Evolutionary conservation across 495 filamentous ascomycete genomes (phyloP), one percentile per base, ranked within the genome.

Genomic region (Chaetomidium leptoderma): DNA sequence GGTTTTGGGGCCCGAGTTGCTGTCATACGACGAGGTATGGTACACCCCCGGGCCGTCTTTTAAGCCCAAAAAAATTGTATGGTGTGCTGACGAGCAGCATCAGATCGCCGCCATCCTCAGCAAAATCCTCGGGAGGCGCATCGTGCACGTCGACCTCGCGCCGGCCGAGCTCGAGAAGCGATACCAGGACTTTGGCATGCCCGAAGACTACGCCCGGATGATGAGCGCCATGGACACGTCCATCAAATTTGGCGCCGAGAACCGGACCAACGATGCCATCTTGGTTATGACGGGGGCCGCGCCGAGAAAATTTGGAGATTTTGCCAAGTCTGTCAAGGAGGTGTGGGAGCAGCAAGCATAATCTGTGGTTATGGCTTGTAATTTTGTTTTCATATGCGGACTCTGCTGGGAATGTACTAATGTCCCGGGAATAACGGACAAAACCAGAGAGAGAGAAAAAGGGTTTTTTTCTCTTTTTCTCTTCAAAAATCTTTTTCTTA

Each of bases 1-100:
- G 16, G 56, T 81, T 16, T 57, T 81, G 5, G 79, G 79, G 6
- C 66, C 76, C 1, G 76, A 81, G 54, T 49, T 78, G 43, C 59
- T 80, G 1, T 67, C 68, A 2, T 78, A 80, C 53, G 63, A 62
- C 48, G 74, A 82, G 14, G 79, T 80, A 63, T 52, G 73, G 60
- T n/a, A 30, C 13, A 0, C 16, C 46, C n/a, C n/a, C n/a, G n/a
- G n/a, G n/a, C n/a, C n/a, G n/a, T n/a, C n/a, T n/a, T n/a, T n/a
- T 57, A 19, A 8, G 4, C 27, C 29, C 36, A 16, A 37, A 17
- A 33, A 16, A 11, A n/a, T 26, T 14, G 4, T 37, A 16, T 29
- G n/a, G 14, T 16, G 35, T 35, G 30, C 47, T 36, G 19, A 36
- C 30, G 1, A 24, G 19, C n/a, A n/a, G n/a, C 7, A 0, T 35